Percentiles rank a stretch among this genome's conserved stretches.
These are phyloP conservation scores for Fusarium sp. DNA, from an alignment of 2,329 filamentous ascomycete species.

Conservation along the genomic window DNA sequence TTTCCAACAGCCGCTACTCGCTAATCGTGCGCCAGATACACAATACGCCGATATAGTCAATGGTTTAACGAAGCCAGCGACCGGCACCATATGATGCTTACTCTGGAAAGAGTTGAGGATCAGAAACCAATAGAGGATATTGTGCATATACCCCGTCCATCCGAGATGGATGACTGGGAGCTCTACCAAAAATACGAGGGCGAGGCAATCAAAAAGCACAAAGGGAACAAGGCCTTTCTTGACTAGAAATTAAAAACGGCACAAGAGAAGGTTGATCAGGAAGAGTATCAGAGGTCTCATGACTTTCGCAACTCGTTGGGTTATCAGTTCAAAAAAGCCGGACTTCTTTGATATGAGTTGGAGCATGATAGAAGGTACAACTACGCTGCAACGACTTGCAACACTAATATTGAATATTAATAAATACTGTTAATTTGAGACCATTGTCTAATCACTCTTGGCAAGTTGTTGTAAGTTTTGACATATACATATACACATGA, in stretches of 20 bases:
- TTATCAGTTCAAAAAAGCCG: slow-evolving; percentile 16
- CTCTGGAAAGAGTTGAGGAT: slow-evolving; percentile 56
- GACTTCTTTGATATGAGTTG: not conserved
- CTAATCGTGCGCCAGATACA: slow-evolving; percentile 55
- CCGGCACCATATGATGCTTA: slow-evolving; percentile 58
- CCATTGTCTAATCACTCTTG: not conserved
- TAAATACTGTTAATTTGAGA: not conserved
- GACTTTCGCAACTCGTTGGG: slow-evolving; percentile 42
- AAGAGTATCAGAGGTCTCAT: slow-evolving; percentile 44
- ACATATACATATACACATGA: not conserved
- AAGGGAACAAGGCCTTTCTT: slow-evolving; percentile 54
- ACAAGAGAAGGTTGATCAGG: slow-evolving; percentile 44
- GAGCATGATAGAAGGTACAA: not conserved
- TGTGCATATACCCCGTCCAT: slow-evolving; percentile 60
- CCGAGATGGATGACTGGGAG: slow-evolving; percentile 67
- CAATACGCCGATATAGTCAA: slow-evolving; percentile 58
- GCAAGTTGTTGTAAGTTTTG: not conserved
- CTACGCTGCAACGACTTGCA: not conserved
- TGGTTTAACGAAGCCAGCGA: slow-evolving; percentile 46
- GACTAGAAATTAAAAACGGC: slow-evolving; percentile 54
- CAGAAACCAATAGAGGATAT: slow-evolving; percentile 58
- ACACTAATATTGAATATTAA: slow-evolving; percentile 3
- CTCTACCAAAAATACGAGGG: slow-evolving; percentile 61
- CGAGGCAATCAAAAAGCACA: slow-evolving; percentile 53
- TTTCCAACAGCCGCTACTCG: not conserved